Evolutionary conservation across 1,139 yeast genomes (phyloP), one percentile per base, ranked within the genome.

Genomic region (Saccharomyces hybrid): DNA sequence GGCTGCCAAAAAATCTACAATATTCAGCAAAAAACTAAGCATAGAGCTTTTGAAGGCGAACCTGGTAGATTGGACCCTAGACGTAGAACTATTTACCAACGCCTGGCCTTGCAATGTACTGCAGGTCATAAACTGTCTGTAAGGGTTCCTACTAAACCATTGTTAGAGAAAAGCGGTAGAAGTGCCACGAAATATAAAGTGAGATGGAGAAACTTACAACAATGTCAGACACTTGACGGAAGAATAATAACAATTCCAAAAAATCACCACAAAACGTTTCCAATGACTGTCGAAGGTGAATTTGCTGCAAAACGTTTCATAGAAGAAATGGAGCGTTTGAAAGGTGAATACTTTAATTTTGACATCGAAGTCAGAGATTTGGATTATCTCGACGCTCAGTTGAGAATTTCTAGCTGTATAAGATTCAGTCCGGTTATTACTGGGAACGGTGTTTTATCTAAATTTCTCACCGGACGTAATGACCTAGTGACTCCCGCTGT

Each of bases 1-100:
- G 79, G 77, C 57, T 56, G 54, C 25, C 77, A 73, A 53, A 63
- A 66, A n/a, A 74, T 75, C 68, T 76, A 70, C 56, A 62, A 68
- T 29, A 68, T 75, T 47, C 47, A 56, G n/a, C 72, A 74, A 51
- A 58, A 54, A 31, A 63, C 70, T 46, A 64, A 63, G 54, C 67
- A 64, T 34, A 53, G 64, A 25, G 63, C 61, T 3, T 53, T 57
- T 49, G 60, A 59, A 50, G 60, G 60, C 23, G 60, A 57, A 28
- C 56, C 60, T 11, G 60, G 57, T 11, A 56, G 58, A 28, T 48
- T 47, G n/a, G 62, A 63, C 52, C 63, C 60, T 13, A 44, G 55
- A 28, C 56, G 61, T 16, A 57, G 49, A 46, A 56, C 52, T 9
- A 50, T 63, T 2, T 61, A 58, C 46, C 70, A 67, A 28, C 55